Conservation (phyloP, 1,139 yeast genomes). For the Starmera stellimalicola region DNA sequence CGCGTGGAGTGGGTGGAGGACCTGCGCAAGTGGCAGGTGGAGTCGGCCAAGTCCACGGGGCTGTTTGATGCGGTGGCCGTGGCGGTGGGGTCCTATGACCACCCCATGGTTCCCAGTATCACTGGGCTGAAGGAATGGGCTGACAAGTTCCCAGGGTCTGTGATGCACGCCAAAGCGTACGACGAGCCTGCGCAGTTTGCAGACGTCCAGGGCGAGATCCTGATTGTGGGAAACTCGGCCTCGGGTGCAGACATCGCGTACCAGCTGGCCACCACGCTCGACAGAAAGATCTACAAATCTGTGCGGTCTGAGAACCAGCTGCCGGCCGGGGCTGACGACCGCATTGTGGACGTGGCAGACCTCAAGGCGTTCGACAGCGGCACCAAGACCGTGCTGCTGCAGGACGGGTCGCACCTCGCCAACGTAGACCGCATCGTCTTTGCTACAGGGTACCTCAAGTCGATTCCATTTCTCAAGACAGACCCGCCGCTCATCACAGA, state of each 20-base stretch:
- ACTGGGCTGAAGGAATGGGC: conserved; percentile 46
- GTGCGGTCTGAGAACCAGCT: conserved; percentile 25
- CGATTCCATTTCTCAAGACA: conserved; percentile 33
- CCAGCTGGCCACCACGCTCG: conserved; percentile 33
- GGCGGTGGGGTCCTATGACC: conserved; percentile 51
- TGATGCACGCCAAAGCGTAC: conserved; percentile 54
- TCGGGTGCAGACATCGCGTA: conserved; percentile 52
- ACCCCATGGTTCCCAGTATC: conserved; percentile 46
- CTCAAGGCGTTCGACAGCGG: conserved; percentile 30
- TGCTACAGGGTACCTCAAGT: conserved; percentile 56
- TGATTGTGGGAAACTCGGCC: conserved; percentile 58
- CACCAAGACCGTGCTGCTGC: conserved; percentile 21
- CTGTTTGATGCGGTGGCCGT: conserved; percentile 46
- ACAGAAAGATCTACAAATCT: conserved; percentile 38
- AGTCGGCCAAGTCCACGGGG: conserved; percentile 19
- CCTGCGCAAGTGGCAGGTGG: conserved; percentile 23
- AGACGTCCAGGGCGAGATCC: conserved; percentile 27
- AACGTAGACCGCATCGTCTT: conserved; percentile 43
- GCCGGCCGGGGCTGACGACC: conserved; percentile 27
- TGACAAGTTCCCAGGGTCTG: conserved; percentile 32
- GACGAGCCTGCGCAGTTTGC: conserved; percentile 36
- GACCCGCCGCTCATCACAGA: conserved; percentile 32
- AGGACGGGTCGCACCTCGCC: conserved; percentile 29
- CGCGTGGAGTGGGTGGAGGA: conserved; percentile 6
- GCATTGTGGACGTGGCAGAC: conserved; percentile 21